Evolutionary conservation across 148 eudicot species (phyloP).

Genomic region (Persicaria maculosa): DNA sequence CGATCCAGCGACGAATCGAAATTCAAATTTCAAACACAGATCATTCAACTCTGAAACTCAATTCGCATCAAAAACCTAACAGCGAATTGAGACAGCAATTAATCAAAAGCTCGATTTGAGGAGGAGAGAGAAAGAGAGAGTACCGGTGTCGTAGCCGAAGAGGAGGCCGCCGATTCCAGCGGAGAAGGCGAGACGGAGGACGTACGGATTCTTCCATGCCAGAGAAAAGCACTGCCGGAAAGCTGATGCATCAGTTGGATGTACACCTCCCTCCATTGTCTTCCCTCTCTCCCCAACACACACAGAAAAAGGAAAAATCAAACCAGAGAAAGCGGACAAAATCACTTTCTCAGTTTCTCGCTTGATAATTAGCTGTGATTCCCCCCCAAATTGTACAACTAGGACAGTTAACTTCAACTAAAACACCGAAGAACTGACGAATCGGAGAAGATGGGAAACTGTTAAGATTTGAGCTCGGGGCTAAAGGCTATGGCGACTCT

Average conservation of each 20-base stretch:
- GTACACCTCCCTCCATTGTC: constrained; percentile 48
- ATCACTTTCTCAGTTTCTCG: neutral
- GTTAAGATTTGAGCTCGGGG: no score
- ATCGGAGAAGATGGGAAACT: no score
- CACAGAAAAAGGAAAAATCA: neutral
- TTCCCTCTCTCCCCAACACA: neutral
- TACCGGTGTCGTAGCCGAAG: constrained; percentile 72
- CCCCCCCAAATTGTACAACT: neutral
- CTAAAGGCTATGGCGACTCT: no score
- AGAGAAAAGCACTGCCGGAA: constrained; percentile 52
- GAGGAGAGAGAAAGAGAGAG: neutral
- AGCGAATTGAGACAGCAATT: neutral
- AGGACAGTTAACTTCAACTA: neutral
- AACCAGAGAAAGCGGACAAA: neutral
- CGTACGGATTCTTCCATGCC: constrained; percentile 53
- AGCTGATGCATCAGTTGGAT: constrained; percentile 39
- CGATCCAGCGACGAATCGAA: no score
- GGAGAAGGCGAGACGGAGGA: constrained; percentile 70
- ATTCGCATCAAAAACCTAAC: neutral
- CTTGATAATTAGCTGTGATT: neutral
- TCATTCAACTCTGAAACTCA: neutral
- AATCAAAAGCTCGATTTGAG: neutral
- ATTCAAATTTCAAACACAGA: neutral
- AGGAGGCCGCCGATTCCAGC: constrained; percentile 79
- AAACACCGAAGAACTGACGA: no score